phyloP scores from a whole-genome alignment of 768 basidiomycete species.

The Tylopilus cervinicoccineus region DNA sequence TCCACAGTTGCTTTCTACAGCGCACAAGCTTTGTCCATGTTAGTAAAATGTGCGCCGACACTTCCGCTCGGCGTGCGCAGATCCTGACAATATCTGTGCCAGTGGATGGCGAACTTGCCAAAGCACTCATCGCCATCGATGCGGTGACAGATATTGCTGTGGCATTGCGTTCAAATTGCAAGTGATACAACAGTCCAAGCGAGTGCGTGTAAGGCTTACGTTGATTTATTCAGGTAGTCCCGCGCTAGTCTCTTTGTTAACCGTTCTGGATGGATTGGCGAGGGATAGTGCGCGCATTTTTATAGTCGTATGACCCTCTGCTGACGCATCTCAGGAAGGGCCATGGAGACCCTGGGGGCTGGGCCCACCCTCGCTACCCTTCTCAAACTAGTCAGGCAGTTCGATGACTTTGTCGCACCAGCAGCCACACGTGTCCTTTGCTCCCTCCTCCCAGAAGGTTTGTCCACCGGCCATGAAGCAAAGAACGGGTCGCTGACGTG shows the following conservation, averaged over 20 bases:
- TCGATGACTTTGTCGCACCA: slow-evolving; percentile 29
- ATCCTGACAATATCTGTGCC: neutral
- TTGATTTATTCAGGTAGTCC: slow-evolving; percentile 10
- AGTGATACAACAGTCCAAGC: neutral
- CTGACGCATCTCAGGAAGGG: neutral
- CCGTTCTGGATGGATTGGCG: slow-evolving; percentile 15
- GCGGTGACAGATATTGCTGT: slow-evolving; percentile 16
- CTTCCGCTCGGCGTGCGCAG: neutral
- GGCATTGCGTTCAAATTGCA: slow-evolving; percentile 16
- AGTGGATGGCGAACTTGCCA: slow-evolving; percentile 15
- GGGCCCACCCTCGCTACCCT: slow-evolving; percentile 10
- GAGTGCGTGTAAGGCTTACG: neutral
- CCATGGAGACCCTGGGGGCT: slow-evolving; percentile 7
- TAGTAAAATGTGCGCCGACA: slow-evolving; percentile 19
- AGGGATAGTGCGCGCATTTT: slow-evolving; percentile 8
- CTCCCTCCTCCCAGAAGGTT: slow-evolving; percentile 23
- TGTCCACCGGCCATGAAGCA: neutral
- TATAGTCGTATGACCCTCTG: neutral
- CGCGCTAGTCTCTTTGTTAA: slow-evolving; percentile 22
- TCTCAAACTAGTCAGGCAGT: slow-evolving; percentile 17
- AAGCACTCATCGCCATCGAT: slow-evolving; percentile 13
- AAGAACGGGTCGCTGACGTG: neutral
- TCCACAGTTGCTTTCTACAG: slow-evolving; percentile 20
- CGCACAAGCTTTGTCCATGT: slow-evolving; percentile 24
- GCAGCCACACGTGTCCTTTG: slow-evolving; percentile 25